Percentiles rank a stretch among this genome's conserved stretches.
These are phyloP conservation scores for Tuber borchii DNA, from an alignment of 495 filamentous ascomycete species.

Conservation along the genomic window DNA sequence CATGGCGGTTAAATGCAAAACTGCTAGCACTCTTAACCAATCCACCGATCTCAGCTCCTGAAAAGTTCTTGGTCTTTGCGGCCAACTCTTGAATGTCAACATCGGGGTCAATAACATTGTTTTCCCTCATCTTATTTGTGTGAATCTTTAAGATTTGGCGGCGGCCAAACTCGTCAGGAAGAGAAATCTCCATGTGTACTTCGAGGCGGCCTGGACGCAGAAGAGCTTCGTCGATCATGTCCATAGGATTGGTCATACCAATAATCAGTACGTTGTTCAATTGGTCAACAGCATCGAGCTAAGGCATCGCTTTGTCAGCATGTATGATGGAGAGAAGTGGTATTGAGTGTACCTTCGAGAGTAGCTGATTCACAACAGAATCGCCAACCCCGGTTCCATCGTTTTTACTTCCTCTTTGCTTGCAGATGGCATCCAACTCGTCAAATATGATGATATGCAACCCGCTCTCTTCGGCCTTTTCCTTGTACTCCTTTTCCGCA, in stretches of 20 bases:
- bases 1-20: slow-evolving; percentile 84
- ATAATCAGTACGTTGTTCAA: slow-evolving; percentile 97
- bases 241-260: slow-evolving; percentile 98
- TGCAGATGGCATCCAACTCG: slow-evolving; percentile 94
- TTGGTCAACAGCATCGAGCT: slow-evolving; percentile 93
- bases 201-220: slow-evolving; percentile 91
- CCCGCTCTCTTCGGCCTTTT: slow-evolving; percentile 91
- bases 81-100: slow-evolving; percentile 79
- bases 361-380: slow-evolving; percentile 93
- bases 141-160: slow-evolving; percentile 94
- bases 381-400: slow-evolving; percentile 94
- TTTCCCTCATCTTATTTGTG: slow-evolving; percentile 80
- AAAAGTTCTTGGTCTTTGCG: slow-evolving; percentile 87
- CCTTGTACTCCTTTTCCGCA: slow-evolving; percentile 96
- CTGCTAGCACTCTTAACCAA: slow-evolving; percentile 86
- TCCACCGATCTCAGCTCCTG: slow-evolving; percentile 87
- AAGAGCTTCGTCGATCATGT: slow-evolving; percentile 98
- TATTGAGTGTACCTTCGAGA: slow-evolving; percentile 59
- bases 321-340: background rate
- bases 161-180: slow-evolving; percentile 83
- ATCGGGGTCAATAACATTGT: slow-evolving; percentile 69
- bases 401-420: slow-evolving; percentile 85
- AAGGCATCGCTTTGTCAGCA: slow-evolving; percentile 13
- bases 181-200: slow-evolving; percentile 93
- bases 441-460: slow-evolving; percentile 99